Base-by-base conservation (phyloP, 768 basidiomycete genomes). In the Megacollybia marginata region DNA sequence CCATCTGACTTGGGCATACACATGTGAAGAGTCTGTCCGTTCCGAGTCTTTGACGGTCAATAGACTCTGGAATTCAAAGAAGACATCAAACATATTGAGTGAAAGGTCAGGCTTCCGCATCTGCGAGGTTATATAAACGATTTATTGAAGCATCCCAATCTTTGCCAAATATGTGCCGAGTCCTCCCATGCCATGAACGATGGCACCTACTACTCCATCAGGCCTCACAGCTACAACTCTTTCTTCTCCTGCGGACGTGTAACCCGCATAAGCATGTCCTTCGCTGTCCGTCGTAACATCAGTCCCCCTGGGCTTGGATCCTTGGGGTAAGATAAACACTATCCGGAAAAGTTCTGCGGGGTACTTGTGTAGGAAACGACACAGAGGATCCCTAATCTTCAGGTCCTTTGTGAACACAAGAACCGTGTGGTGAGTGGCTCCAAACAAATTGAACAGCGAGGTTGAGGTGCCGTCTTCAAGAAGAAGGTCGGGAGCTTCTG, bases 181-280 rank as follows among this genome's bases (percentile, higher is more conserved):
- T 9, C 51, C 55, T 9, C 47, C 23, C 15, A 42, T n/a, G 10
- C 48, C 49, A 6, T 42, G 36, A 7, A 56, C 48, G 19, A 59
- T 52, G 4, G 57, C 62, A 19, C 66, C 64, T 16, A 64, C 52
- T 10, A 64, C 51, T 19, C 66, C 62, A 52, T 67, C 38, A 13
- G 38, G 38, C 18, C 38, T 40, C 18, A 67, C 49, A 11, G 62
- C 49, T 5, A 62, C 52, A 13, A 34, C 83, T 80, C 79, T 85
- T 79, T 51, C 78, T 75, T 58, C 63, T 77, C n/a, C 80, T 76
- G 1, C 69, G 74, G 63, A 53, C 9, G 42, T 44, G 43, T 66
- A 66, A 5, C 44, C 52, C 7, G 44, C 48, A 44, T 65, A 45
- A 4, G 64, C 67, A 53, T 66, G 57, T 11, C 58, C 59, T n/a